Evolutionary conservation across 345 rosid species (phyloP).

Genomic region (Citrus trifoliata): DNA sequence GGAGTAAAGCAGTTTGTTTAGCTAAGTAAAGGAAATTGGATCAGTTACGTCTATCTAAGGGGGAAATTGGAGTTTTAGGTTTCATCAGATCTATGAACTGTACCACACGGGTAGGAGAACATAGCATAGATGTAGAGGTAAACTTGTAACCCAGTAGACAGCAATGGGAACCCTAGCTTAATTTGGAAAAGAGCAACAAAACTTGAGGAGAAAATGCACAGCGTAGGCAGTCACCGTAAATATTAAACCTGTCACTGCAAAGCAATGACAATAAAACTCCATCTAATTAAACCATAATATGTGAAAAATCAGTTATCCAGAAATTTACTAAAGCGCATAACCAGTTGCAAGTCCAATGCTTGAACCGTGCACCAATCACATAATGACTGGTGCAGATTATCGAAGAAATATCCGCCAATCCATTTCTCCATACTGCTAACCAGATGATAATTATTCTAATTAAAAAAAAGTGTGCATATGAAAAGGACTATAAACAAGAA

Average conservation of each 20-base stretch:
- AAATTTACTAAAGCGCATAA: neutral
- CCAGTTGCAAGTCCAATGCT: neutral
- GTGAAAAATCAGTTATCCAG: neutral
- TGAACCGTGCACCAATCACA: neutral
- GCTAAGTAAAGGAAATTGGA: neutral
- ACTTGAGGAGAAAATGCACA: neutral
- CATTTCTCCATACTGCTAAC: neutral
- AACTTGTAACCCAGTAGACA: neutral
- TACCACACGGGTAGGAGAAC: neutral
- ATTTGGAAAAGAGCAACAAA: neutral
- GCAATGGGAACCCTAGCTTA: neutral
- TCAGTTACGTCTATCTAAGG: neutral
- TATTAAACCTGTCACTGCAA: neutral
- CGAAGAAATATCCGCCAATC: neutral
- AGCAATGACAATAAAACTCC: neutral
- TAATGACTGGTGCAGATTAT: neutral
- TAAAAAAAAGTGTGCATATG: neutral
- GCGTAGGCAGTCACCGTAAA: neutral
- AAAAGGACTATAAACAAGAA: constrained; percentile 3
- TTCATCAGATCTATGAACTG: neutral
- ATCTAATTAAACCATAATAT: neutral
- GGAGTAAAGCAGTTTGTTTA: neutral
- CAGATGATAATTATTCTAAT: constrained; percentile 6
- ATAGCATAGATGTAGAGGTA: neutral
- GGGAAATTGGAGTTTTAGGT: neutral